These are phyloP conservation scores for Crithidia mellificae DNA, from an alignment of 208 protist species.

Conservation along the genomic window DNA sequence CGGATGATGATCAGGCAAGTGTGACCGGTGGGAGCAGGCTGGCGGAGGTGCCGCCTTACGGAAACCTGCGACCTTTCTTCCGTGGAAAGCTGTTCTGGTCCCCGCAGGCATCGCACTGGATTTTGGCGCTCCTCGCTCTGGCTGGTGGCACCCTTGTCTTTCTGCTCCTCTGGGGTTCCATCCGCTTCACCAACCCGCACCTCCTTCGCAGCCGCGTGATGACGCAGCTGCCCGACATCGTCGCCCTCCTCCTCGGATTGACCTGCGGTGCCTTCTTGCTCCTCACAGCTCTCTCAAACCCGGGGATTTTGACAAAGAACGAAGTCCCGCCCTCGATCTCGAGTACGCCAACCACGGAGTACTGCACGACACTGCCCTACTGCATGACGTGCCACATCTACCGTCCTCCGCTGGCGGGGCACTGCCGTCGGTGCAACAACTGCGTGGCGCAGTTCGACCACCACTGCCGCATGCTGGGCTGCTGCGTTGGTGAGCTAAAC, in stretches of 20 bases:
- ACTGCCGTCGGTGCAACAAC: conserved; percentile 38
- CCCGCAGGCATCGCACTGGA: conserved; percentile 34
- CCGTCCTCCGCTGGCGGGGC: conserved; percentile 30
- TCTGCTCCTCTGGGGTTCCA: conserved; percentile 33
- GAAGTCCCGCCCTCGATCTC: conserved; percentile 9
- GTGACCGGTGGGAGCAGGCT: conserved; percentile 12
- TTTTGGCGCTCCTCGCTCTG: conserved; percentile 22
- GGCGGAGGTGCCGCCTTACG: conserved; percentile 22
- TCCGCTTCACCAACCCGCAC: conserved; percentile 28
- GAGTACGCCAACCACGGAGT: conserved; percentile 15
- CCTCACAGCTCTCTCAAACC: conserved; percentile 32
- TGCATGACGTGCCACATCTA: conserved; percentile 35
- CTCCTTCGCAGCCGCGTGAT: conserved; percentile 20
- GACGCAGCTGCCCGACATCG: conserved; percentile 27
- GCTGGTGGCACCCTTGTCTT: conserved; percentile 18
- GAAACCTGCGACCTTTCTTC: conserved; percentile 31
- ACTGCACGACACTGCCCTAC: conserved; percentile 33
- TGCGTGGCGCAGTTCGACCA: conserved; percentile 35
- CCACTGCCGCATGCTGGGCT: conserved; percentile 36
- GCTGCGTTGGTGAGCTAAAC: conserved; percentile 38
- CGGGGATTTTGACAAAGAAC: conserved; percentile 33
- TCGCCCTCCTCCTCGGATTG: conserved; percentile 20
- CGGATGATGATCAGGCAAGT: conserved; percentile 27
- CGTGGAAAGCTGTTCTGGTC: conserved; percentile 28
- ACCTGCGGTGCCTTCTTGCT: conserved; percentile 19